Percentiles rank a stretch among this genome's conserved stretches.
These are phyloP conservation scores for Saccharomycopsis babjevae DNA, from an alignment of 805 yeast species.

Conservation along the genomic window DNA sequence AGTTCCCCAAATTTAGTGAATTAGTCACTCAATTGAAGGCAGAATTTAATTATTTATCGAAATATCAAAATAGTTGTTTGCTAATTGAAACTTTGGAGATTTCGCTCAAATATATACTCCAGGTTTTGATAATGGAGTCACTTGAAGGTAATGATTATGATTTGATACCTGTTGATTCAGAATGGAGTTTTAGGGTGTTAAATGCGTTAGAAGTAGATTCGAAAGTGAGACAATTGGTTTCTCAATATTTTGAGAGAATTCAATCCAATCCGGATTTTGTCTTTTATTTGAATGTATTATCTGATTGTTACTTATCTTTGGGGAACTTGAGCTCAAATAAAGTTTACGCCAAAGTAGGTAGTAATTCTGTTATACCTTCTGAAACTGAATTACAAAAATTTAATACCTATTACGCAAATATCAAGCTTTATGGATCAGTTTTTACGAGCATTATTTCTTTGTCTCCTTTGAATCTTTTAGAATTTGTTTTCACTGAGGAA, in stretches of 20 bases:
- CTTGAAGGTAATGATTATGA: conserved; percentile 33
- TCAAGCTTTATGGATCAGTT: conserved; percentile 17
- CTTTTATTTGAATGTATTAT: neutral
- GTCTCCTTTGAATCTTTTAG: conserved; percentile 13
- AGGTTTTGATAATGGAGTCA: conserved; percentile 50
- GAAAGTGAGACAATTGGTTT: conserved; percentile 30
- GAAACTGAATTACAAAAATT: neutral
- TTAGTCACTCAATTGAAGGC: conserved; percentile 27
- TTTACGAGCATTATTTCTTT: conserved; percentile 24
- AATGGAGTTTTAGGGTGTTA: conserved; percentile 62
- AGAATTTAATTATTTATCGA: conserved; percentile 22
- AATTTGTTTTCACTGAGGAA: neutral
- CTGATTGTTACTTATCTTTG: neutral
- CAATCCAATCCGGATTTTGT: neutral
- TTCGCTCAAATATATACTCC: conserved; percentile 44
- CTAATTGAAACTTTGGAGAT: conserved; percentile 25
- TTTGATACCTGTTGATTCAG: conserved; percentile 56
- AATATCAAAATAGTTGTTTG: conserved; percentile 24
- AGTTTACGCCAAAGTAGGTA: neutral
- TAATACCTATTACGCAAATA: conserved; percentile 6
- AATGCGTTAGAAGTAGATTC: conserved; percentile 59
- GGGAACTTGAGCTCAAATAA: neutral
- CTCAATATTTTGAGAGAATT: conserved; percentile 18
- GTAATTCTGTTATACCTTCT: neutral
- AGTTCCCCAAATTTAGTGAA: conserved; percentile 46